phyloP scores from a whole-genome alignment of 768 basidiomycete species.

The Serendipita sp. region DNA sequence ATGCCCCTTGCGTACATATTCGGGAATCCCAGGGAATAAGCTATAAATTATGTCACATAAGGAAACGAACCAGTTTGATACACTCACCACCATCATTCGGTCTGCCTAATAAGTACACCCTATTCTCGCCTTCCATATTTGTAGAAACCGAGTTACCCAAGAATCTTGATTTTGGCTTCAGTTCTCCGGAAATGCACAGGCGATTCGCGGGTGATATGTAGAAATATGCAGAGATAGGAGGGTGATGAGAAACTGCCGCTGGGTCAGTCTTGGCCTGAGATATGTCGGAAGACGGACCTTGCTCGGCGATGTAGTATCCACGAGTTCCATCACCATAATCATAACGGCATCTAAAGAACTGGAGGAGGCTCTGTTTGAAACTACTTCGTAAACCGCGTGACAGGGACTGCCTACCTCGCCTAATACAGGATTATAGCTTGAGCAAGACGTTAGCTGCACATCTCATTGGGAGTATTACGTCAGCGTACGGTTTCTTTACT shows the following conservation, averaged over 20 bases:
- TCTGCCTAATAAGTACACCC: slow-evolving; percentile 64
- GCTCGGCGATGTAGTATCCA: slow-evolving; percentile 93
- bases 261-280: neutral
- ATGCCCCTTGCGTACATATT: slow-evolving; percentile 93
- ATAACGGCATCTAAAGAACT: slow-evolving; percentile 89
- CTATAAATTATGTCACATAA: slow-evolving; percentile 8
- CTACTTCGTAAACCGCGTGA: too few relatives aligned
- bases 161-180: slow-evolving; percentile 90
- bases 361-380: too few relatives aligned
- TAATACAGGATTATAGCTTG: slow-evolving; percentile 81
- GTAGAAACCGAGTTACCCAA: slow-evolving; percentile 94
- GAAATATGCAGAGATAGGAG: slow-evolving; percentile 88
- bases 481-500: slow-evolving; percentile 90
- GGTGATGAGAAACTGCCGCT: slow-evolving; percentile 75
- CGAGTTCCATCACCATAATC: slow-evolving; percentile 82
- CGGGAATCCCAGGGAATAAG: slow-evolving; percentile 83
- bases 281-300: slow-evolving; percentile 36
- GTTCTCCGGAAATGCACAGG: slow-evolving; percentile 75
- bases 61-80: slow-evolving; percentile 2
- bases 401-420: slow-evolving; percentile 36
- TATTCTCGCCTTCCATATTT: slow-evolving; percentile 90
- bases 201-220: slow-evolving; percentile 87
- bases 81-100: slow-evolving; percentile 74
- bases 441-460: neutral
- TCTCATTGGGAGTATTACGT: neutral